These are phyloP conservation scores for Metschnikowia lochheadii DNA, from an alignment of 805 yeast genomes.

Conservation along the genomic window DNA sequence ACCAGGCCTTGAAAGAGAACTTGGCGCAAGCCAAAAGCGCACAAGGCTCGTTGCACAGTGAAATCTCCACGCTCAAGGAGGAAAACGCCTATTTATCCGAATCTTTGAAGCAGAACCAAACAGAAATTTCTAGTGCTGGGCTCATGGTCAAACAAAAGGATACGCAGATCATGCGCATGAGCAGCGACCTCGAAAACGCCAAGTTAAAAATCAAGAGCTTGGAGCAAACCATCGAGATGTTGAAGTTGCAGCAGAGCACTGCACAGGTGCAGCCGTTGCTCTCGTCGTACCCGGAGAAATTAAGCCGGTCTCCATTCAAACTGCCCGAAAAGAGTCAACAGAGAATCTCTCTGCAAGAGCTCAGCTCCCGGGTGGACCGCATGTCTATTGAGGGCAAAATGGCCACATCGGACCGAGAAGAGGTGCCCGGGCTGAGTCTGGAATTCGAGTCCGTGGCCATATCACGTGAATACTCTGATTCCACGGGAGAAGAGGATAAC, in stretches of 20 bases:
- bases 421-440: background rate
- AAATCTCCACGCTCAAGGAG: constrained; percentile 30
- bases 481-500: constrained; percentile 49
- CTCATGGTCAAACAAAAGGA: constrained; percentile 63
- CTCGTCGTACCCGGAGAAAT: background rate
- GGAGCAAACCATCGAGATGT: constrained; percentile 41
- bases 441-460: background rate
- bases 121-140: constrained; percentile 43
- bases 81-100: constrained; percentile 5
- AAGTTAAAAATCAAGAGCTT: constrained; percentile 49
- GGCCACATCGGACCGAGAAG: background rate
- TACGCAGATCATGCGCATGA: constrained; percentile 57
- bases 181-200: constrained; percentile 58
- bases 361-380: constrained; percentile 39
- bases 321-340: constrained; percentile 13
- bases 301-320: constrained; percentile 13
- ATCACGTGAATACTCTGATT: background rate
- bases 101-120: constrained; percentile 7
- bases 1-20: constrained; percentile 38
- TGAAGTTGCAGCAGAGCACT: constrained; percentile 24
- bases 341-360: constrained; percentile 31
- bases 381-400: constrained; percentile 31
- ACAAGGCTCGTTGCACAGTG: constrained; percentile 23
- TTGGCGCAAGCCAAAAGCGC: constrained; percentile 21
- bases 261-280: constrained; percentile 7